phyloP scores from a whole-genome alignment of 2,329 filamentous ascomycete species.

The Niveomyces coronatus region DNA sequence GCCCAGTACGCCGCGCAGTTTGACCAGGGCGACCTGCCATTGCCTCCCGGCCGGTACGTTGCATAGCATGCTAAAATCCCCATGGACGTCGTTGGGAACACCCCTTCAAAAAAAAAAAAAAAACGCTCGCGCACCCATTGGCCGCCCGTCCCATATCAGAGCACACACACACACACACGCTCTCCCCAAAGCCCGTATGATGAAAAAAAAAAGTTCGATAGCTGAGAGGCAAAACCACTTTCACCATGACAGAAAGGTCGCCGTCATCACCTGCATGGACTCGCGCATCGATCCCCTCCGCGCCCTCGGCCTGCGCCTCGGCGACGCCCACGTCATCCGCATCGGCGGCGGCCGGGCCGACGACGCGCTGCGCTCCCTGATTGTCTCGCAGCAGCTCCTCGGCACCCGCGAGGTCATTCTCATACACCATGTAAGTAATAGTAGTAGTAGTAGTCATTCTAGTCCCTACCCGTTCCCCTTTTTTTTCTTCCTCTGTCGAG shows the following conservation, averaged over 20 bases:
- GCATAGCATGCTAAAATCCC: neutral
- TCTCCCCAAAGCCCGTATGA: neutral
- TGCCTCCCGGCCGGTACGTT: constrained; percentile 49
- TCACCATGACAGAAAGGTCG: constrained; percentile 20
- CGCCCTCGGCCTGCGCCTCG: constrained; percentile 60
- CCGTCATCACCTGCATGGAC: constrained; percentile 68
- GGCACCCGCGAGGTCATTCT: constrained; percentile 66
- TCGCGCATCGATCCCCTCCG: constrained; percentile 58
- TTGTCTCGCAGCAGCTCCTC: constrained; percentile 72
- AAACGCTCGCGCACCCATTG: neutral
- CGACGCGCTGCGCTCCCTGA: constrained; percentile 62
- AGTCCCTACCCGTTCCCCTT: neutral
- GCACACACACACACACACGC: too few species aligned
- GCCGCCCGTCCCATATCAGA: too few species aligned
- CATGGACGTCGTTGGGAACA: too few species aligned
- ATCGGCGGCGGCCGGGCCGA: constrained; percentile 59
- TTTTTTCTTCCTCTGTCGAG: neutral
- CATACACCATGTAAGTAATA: constrained; percentile 49
- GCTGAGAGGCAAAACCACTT: neutral
- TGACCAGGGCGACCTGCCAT: constrained; percentile 52
- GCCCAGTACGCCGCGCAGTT: constrained; percentile 54
- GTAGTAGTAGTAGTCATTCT: too few species aligned
- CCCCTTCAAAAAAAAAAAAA: too few species aligned
- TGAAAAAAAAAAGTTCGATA: neutral
- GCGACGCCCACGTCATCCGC: constrained; percentile 70